Percentiles rank a stretch among this genome's conserved stretches.
Evolutionary conservation across 768 basidiomycete species (phyloP).

Genomic region (Favolaschia claudopus): DNA sequence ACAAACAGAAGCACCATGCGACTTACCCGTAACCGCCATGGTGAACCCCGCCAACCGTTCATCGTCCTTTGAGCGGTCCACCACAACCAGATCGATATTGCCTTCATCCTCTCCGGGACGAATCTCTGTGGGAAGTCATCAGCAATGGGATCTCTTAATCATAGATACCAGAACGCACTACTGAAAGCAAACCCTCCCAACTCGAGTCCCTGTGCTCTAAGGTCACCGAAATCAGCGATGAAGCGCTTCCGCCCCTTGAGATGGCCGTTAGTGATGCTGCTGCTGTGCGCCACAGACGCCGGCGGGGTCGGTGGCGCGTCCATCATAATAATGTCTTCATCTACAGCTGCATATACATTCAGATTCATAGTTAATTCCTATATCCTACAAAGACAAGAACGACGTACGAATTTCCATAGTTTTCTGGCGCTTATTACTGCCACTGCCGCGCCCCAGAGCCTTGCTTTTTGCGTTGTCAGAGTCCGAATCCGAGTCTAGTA

Average conservation of each 20-base stretch:
- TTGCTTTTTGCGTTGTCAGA: background rate
- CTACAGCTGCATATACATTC: slow-evolving; percentile 6
- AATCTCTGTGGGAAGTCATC: slow-evolving; percentile 46
- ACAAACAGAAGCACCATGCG: slow-evolving; percentile 41
- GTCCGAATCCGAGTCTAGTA: slow-evolving; percentile 11
- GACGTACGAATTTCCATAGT: slow-evolving; percentile 14
- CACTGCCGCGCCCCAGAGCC: background rate
- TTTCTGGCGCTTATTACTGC: slow-evolving; percentile 23
- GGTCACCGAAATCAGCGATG: slow-evolving; percentile 60
- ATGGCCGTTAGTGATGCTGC: slow-evolving; percentile 44
- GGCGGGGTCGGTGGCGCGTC: slow-evolving; percentile 27
- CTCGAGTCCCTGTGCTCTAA: slow-evolving; percentile 46
- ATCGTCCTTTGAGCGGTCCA: slow-evolving; percentile 32
- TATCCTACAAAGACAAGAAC: background rate
- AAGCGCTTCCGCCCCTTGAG: slow-evolving; percentile 67
- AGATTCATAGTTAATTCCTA: background rate
- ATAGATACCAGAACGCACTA: slow-evolving; percentile 40
- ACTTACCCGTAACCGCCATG: slow-evolving; percentile 12
- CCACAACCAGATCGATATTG: slow-evolving; percentile 59
- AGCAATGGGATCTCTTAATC: background rate
- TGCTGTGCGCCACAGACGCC: slow-evolving; percentile 11
- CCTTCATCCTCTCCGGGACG: slow-evolving; percentile 69
- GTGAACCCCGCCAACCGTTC: slow-evolving; percentile 30
- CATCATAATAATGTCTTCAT: slow-evolving; percentile 23
- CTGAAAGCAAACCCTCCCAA: slow-evolving; percentile 47